A percentile compares a stretch with the other conserved stretches of the same genome.
phyloP scores from a whole-genome alignment of 169 alveolate genomes.

The Plasmodium yoelii region DNA sequence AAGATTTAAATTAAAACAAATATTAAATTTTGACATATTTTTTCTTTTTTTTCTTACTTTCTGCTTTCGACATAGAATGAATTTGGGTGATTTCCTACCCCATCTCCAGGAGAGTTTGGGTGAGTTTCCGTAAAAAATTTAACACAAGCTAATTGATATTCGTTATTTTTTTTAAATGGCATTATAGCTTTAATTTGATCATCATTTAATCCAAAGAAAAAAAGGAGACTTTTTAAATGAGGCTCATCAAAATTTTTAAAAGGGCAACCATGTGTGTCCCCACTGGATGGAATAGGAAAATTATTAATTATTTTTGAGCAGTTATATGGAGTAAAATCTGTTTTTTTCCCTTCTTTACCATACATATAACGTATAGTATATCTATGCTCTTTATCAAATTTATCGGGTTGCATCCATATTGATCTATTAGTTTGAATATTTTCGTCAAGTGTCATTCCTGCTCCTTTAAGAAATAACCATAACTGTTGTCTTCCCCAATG shows the following conservation, averaged over 20 bases:
- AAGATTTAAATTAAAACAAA: too few relatives aligned
- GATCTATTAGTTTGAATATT: constrained; percentile 88
- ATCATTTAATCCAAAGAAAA: constrained; percentile 75
- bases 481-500: constrained; percentile 92
- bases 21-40: not conserved
- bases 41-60: constrained; percentile 34
- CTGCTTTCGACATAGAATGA: constrained; percentile 85
- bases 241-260: constrained; percentile 86
- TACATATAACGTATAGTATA: constrained; percentile 94
- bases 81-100: constrained; percentile 93
- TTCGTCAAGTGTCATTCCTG: constrained; percentile 92
- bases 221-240: constrained; percentile 54
- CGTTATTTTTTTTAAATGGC: constrained; percentile 84
- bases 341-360: constrained; percentile 95
- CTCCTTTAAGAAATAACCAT: constrained; percentile 92
- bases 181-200: constrained; percentile 82
- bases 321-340: constrained; percentile 92
- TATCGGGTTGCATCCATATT: constrained; percentile 88
- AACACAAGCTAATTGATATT: constrained; percentile 91
- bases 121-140: constrained; percentile 89
- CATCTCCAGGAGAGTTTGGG: constrained; percentile 90
- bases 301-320: constrained; percentile 91
- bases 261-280: constrained; percentile 96
- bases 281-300: constrained; percentile 90
- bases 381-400: constrained; percentile 92